phyloP scores from a whole-genome alignment of 306 rosid genomes.

The Lablab purpureus region DNA sequence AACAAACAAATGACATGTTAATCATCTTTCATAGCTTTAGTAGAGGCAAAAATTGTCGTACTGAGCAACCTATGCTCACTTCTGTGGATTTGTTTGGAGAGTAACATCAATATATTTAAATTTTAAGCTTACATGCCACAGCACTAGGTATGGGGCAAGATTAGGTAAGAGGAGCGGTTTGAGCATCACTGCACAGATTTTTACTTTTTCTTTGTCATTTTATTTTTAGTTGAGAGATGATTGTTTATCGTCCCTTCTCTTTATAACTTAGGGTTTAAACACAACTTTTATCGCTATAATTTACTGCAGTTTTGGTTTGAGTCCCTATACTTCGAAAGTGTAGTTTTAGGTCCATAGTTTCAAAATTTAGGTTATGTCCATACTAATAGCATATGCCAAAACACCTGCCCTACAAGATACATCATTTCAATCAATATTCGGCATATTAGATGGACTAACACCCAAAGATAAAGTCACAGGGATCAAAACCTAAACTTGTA shows the following conservation, averaged over 20 bases:
- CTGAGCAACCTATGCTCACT: neutral
- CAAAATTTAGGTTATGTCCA: neutral
- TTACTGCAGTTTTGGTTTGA: neutral
- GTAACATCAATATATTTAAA: neutral
- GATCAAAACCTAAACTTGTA: neutral
- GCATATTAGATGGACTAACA: neutral
- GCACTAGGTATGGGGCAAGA: neutral
- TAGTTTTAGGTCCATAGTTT: neutral
- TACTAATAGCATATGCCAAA: neutral
- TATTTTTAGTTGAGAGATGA: neutral
- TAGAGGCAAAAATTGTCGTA: neutral
- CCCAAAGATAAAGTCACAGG: neutral
- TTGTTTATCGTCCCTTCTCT: neutral
- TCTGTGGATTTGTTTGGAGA: neutral
- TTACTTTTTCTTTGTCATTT: neutral
- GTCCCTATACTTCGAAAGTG: neutral
- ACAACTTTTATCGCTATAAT: neutral
- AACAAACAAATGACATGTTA: conserved; percentile 1
- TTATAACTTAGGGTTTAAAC: neutral
- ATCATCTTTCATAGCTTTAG: neutral
- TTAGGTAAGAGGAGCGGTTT: neutral
- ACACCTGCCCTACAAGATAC: neutral
- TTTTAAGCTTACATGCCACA: neutral
- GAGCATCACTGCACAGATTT: neutral
- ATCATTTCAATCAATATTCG: neutral